Conservation (phyloP, 257 asterid species). For the Eustoma russellianum region DNA sequence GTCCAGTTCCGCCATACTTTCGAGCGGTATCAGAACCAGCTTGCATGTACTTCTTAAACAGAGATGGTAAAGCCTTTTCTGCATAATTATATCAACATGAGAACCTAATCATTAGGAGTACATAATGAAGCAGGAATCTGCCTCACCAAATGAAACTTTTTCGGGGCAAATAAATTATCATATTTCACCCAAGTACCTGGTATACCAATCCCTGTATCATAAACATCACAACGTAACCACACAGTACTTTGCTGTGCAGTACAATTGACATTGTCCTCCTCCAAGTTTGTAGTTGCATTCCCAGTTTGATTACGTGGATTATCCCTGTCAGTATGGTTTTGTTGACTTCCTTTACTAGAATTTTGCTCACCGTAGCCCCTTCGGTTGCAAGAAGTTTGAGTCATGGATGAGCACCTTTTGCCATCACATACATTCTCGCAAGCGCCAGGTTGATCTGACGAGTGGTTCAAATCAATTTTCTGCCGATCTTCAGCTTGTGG, state of each 20-base stretch:
- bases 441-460: constrained; percentile 15
- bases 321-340: constrained; percentile 11
- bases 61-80: constrained; percentile 66
- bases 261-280: constrained; percentile 18
- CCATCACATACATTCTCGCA: constrained; percentile 18
- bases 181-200: constrained; percentile 44
- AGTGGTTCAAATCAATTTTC: constrained; percentile 16
- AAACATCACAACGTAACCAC: constrained; percentile 82
- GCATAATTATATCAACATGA: constrained; percentile 12
- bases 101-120: background rate
- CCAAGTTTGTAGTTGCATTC: constrained; percentile 21
- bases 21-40: constrained; percentile 86
- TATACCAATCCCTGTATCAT: constrained; percentile 85
- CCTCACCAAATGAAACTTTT: background rate
- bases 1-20: constrained; percentile 92
- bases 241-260: constrained; percentile 42
- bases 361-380: constrained; percentile 7
- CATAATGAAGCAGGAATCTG: background rate
- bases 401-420: constrained; percentile 18
- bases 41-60: constrained; percentile 97
- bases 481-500: constrained; percentile 24
- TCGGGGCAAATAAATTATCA: background rate
- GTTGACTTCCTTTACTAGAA: constrained; percentile 11
- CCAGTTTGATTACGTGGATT: constrained; percentile 15
- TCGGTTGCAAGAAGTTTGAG: constrained; percentile 8